Evolutionary conservation across 129 eudicot species (phyloP).

Genomic region (Centaurea solstitialis): DNA sequence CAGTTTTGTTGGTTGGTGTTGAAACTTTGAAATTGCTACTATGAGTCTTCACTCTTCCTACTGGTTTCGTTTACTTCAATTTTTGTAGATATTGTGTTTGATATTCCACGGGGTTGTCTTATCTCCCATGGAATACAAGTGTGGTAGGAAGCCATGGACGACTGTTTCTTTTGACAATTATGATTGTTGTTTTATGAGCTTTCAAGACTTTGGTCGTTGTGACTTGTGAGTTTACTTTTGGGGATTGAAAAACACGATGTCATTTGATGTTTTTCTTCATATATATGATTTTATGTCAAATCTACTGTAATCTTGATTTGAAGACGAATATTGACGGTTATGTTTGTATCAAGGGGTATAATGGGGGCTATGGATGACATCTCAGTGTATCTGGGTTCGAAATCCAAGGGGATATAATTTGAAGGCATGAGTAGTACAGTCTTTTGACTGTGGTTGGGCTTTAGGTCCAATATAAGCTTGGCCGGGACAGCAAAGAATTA

Average conservation of each 20-base stretch:
- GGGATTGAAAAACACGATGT: neutral
- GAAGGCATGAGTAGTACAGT: too few relatives aligned
- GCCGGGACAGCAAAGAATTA: too few relatives aligned
- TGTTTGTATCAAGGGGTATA: too few relatives aligned
- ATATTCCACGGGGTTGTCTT: neutral
- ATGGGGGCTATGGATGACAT: too few relatives aligned
- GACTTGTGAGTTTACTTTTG: neutral
- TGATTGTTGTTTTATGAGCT: neutral
- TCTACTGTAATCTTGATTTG: too few relatives aligned
- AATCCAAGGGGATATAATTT: too few relatives aligned
- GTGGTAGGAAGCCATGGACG: neutral
- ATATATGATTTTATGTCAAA: neutral
- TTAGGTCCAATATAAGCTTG: too few relatives aligned
- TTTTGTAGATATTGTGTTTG: constrained; percentile 29
- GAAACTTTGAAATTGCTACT: constrained; percentile 11
- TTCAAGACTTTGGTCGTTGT: neutral
- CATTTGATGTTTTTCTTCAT: neutral
- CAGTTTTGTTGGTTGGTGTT: constrained; percentile 29
- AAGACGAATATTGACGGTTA: too few relatives aligned
- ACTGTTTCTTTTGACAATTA: neutral
- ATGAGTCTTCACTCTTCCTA: neutral
- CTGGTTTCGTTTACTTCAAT: constrained; percentile 19
- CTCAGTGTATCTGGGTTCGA: too few relatives aligned
- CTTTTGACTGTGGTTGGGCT: too few relatives aligned
- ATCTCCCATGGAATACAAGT: constrained; percentile 4